These are phyloP conservation scores for Sanghuangporus sanghuang DNA, from an alignment of 1,284 basidiomycete species.

Conservation along the genomic window DNA sequence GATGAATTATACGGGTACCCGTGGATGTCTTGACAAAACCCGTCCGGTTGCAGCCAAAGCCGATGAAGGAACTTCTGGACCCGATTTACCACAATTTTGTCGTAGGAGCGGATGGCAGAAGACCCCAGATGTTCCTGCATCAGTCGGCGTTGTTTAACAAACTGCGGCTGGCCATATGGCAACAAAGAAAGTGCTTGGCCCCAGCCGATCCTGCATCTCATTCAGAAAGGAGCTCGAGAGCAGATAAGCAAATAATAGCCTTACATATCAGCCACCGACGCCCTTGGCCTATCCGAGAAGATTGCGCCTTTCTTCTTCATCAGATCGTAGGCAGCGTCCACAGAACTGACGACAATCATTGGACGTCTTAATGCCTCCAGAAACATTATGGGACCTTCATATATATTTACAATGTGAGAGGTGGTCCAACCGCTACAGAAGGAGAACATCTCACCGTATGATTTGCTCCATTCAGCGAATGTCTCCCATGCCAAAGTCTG, in stretches of 20 bases:
- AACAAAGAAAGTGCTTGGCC: constrained; percentile 22
- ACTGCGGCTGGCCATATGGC: constrained; percentile 23
- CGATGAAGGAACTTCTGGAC: constrained; percentile 22
- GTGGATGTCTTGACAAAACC: constrained; percentile 20
- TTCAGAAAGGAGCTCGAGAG: neutral
- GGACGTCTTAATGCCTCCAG: constrained; percentile 29
- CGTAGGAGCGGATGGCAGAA: constrained; percentile 20
- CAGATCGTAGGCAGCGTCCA: constrained; percentile 31
- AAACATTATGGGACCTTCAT: constrained; percentile 25
- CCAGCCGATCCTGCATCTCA: constrained; percentile 21
- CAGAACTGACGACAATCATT: constrained; percentile 33
- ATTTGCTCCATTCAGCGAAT: constrained; percentile 28
- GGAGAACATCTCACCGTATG: constrained; percentile 23
- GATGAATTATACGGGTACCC: constrained; percentile 21
- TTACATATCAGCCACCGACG: constrained; percentile 21
- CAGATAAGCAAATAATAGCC: neutral
- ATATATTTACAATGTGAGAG: neutral
- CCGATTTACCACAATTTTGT: constrained; percentile 23
- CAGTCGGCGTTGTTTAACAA: constrained; percentile 28
- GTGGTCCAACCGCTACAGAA: neutral
- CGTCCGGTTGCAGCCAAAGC: constrained; percentile 22
- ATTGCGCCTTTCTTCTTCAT: constrained; percentile 34
- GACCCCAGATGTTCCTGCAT: constrained; percentile 25
- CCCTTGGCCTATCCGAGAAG: constrained; percentile 32
- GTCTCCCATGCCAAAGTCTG: constrained; percentile 25